Base-by-base conservation (phyloP, 2,329 filamentous ascomycete species). In the Myriosclerotinia duriaeana region DNA sequence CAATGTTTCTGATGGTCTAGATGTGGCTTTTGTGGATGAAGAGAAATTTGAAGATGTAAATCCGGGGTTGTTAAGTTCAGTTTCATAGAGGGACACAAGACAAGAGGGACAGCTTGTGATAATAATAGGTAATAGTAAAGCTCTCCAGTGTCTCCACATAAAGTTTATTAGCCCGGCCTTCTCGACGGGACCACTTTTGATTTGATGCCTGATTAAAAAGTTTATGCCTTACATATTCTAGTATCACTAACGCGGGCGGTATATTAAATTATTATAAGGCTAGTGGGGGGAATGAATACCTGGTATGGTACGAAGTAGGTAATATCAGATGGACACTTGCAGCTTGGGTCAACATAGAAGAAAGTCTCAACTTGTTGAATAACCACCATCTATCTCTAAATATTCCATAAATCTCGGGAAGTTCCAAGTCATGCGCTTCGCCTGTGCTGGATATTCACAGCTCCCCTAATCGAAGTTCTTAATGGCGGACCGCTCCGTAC, bases 401-500 rank as follows among this genome's bases (percentile, higher is more conserved):
- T 42, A n/a, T 40, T 22, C 26, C 14, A 15, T 44, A n/a, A n/a
- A 44, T 22, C 3, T 12, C 7, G n/a, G 48, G 9, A 30, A 15
- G 12, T 7, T 15, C 20, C 36, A 36, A 52, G 38, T 44, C 55
- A 65, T 65, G 64, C 64, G 55, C 54, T 17, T 22, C 64, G 22
- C 30, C 42, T 17, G 44, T 65, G 14, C 44, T 17, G 5, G 12
- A 44, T 52, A 53, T 53, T n/a, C 46, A 53, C 53, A 53, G 14
- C 36, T 65, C n/a, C 50, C 26, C 14, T 65, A 46, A 65, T 46
- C 50, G 26, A 53, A 59, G 7, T 61, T 59, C 46, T 61, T 65
- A 59, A 63, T 66, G 65, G 65, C 34, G 53, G 46, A 64, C 42
- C 65, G 44, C 48, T 38, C 36, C 36, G 64, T 42, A 53, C 26